Evolutionary conservation across 495 filamentous ascomycete species (phyloP).

Genomic region (Trypethelium eluteriae): DNA sequence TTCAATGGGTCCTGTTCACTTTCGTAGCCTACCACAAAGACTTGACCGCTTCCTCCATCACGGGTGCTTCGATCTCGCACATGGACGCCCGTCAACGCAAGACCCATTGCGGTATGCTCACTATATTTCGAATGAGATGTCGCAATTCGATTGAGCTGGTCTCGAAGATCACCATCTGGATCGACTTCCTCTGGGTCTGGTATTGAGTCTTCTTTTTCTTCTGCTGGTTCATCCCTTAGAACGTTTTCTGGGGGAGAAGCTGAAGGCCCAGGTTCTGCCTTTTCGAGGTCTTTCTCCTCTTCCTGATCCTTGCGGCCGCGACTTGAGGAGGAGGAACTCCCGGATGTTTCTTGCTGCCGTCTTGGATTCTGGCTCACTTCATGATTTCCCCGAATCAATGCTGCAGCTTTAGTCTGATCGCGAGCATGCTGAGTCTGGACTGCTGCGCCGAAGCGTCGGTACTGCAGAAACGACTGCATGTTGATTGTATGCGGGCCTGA

Average conservation of each 20-base stretch:
- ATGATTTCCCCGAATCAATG: constrained; percentile 1
- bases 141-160: constrained; percentile 18
- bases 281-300: constrained; percentile 14
- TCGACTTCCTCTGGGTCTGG: constrained; percentile 12
- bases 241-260: constrained; percentile 11
- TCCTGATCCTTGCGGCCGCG: constrained; percentile 20
- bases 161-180: constrained; percentile 9
- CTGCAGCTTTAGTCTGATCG: constrained; percentile 17
- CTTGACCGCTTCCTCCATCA: constrained; percentile 33
- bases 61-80: constrained; percentile 32
- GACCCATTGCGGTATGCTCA: constrained; percentile 31
- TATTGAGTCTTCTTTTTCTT: constrained; percentile 15
- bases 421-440: constrained; percentile 31
- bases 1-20: constrained; percentile 46
- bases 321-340: not conserved
- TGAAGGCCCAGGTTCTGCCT: not conserved
- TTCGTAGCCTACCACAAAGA: constrained; percentile 55
- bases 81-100: constrained; percentile 37
- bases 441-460: constrained; percentile 36
- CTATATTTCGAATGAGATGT: constrained; percentile 25
- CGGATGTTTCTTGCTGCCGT: constrained; percentile 8
- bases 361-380: not conserved
- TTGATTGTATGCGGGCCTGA: not conserved
- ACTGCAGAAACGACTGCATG: constrained; percentile 35
- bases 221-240: constrained; percentile 16